Evolutionary conservation across 176 grass and related monocot species (phyloP), one percentile per base, ranked within the genome.

Genomic region (Ampelocalamus luodianensis): DNA sequence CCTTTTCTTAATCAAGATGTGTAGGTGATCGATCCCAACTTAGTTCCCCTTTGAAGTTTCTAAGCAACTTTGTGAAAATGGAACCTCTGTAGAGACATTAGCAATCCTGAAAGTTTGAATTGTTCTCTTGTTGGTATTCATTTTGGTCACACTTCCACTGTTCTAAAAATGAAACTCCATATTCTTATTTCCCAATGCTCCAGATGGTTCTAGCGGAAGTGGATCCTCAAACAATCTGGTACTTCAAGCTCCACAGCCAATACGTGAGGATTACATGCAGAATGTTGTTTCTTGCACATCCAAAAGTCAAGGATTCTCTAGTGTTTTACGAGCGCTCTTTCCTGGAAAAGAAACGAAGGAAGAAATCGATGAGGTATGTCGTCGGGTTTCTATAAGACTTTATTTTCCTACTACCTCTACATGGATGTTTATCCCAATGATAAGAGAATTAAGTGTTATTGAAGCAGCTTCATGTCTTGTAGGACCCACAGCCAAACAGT

Each of bases 261-360:
- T 90, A 5, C 87, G 93, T 58, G 96, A 95, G 83, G 96, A 95
- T 67, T 90, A 95, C 81, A 76, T 98, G 55, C 87, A 93, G 67
- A 98, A 95, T 78, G 96, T 93, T 17, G 22, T 98, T 98, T 91
- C 91, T 98, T 49, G 91, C 77, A n/a, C 93, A 98, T 71, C 96
- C 96, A 46, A 98, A 83, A 80, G 96, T 98, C 77, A 93, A 90
- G 74, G 89, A 66, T 55, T 87, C 93, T 72, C 91, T 91, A 10
- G 85, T 93, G 6, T 71, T 82, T 66, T 80, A 95, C 73, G 93
- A 91, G 67, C 91, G 91, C 3, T 90, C 91, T 45, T 95, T 98
- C 81, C 78, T 98, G 0, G 36, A 93, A 98, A 72, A 93, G 80
- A 98, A 98, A 93, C 91, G 10, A 92, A 87, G 55, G 91, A 95